Percentiles rank a stretch among this genome's conserved stretches.
These are phyloP conservation scores for Rosa persica DNA, from an alignment of 306 rosid genomes.

Conservation along the genomic window DNA sequence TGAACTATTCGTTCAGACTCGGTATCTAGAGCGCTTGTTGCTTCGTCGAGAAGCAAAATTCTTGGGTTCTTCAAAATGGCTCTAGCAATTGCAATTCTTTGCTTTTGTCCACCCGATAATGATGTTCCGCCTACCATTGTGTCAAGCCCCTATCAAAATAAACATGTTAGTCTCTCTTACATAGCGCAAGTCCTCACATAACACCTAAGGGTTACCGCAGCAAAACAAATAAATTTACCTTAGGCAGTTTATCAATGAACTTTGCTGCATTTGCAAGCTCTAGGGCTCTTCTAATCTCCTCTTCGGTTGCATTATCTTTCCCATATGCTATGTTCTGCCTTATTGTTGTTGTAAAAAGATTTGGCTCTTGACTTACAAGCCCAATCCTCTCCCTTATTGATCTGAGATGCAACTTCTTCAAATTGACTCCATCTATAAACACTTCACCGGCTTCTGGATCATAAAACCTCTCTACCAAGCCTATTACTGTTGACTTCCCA, in stretches of 20 bases:
- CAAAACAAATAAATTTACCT: slow-evolving; percentile 28
- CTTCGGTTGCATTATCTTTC: slow-evolving; percentile 72
- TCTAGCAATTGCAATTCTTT: slow-evolving; percentile 92
- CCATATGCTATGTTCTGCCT: slow-evolving; percentile 79
- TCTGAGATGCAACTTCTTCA: slow-evolving; percentile 57
- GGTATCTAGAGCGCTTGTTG: slow-evolving; percentile 86
- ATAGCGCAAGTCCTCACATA: background rate
- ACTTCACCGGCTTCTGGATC: slow-evolving; percentile 87
- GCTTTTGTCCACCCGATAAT: slow-evolving; percentile 97
- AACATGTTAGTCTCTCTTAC: background rate
- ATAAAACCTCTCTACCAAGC: slow-evolving; percentile 78
- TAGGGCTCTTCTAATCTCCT: slow-evolving; percentile 57
- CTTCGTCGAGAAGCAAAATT: slow-evolving; percentile 92
- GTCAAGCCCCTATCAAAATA: slow-evolving; percentile 58
- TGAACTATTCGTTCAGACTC: slow-evolving; percentile 94
- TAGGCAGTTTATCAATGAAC: slow-evolving; percentile 73
- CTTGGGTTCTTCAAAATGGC: slow-evolving; percentile 88
- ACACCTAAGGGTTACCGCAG: background rate
- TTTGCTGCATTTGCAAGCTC: slow-evolving; percentile 84
- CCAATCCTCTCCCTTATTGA: slow-evolving; percentile 84
- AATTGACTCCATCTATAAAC: slow-evolving; percentile 67
- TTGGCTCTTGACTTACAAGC: slow-evolving; percentile 87
- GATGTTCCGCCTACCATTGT: slow-evolving; percentile 90
- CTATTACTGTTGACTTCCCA: slow-evolving; percentile 84
- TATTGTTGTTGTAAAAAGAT: slow-evolving; percentile 59